Base-by-base conservation (phyloP, 2,329 filamentous ascomycete genomes). In the Penicillium sp. region DNA sequence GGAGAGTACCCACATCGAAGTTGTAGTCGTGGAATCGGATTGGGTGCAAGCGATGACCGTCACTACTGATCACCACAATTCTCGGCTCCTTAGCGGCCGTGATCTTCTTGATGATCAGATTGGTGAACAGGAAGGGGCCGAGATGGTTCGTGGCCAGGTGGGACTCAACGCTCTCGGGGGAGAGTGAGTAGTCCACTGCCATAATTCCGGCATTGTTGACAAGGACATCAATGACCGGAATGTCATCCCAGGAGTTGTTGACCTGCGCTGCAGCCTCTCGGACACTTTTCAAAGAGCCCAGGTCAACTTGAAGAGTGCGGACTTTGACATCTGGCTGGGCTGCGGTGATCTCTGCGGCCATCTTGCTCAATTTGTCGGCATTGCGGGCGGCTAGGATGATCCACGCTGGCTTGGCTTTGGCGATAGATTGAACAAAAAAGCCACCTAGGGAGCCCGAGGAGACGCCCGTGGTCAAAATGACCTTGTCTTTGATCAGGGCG, bases 171-270 rank as follows among this genome's bases (percentile, higher is more conserved):
- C 70, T 71, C 21, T 78, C 71, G 0, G 48, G 47, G 1, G 72
- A 69, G 27, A 65, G 48, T 22, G 55, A 39, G 46, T 71, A 71
- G 1, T 62, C 57, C 9, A 59, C 44, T 2, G 62, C 67, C 71
- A 76, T 76, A 34, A 77, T 61, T 1, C 73, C 76, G 11, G 77
- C 75, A 54, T 75, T 79, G 63, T 77, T 75, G 52, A 79, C 69
- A 3, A 78, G 58, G 2, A 79, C 63, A 57, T 77, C 73, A 40
- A 79, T 69, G 0, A 58, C 54, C 14, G 65, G 60, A 24, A 70
- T 53, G 5, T 54, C 51, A 21, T 64, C 66, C 18, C 18, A 18
- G 18, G 18, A 18, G 14, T 43, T 50, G 38, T 67, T 64, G 39
- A 77, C 62, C 45, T 65, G 53, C 2, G 53, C 50, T 3, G 72